Conservation (phyloP, 148 eudicot species). For the Beta vulgaris region DNA sequence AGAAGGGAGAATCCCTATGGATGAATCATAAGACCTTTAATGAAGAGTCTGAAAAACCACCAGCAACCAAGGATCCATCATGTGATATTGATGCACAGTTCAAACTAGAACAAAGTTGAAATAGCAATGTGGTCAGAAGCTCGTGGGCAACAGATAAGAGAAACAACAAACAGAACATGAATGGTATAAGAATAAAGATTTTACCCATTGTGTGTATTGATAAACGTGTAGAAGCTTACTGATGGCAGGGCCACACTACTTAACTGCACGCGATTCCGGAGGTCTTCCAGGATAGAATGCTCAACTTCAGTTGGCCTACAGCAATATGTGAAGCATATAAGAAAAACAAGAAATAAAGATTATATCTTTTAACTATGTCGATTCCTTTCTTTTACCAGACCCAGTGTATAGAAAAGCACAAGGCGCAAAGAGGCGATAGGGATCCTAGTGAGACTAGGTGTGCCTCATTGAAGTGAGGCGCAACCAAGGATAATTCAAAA, state of each 20-base stretch:
- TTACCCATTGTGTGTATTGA: conserved; percentile 88
- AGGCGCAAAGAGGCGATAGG: too few relatives aligned
- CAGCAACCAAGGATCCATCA: conserved; percentile 98
- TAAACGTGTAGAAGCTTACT: conserved; percentile 89
- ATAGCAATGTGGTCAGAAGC: conserved; percentile 16
- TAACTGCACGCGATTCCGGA: conserved; percentile 91
- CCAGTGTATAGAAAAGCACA: too few relatives aligned
- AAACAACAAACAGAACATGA: conserved; percentile 8
- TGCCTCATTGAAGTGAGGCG: too few relatives aligned
- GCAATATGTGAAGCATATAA: background rate
- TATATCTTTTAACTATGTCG: background rate
- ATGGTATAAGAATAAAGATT: conserved; percentile 7
- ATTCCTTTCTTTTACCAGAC: too few relatives aligned
- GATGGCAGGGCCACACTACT: conserved; percentile 82
- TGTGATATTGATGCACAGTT: conserved; percentile 91
- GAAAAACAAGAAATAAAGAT: background rate
- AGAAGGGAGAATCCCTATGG: background rate
- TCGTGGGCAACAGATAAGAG: background rate
- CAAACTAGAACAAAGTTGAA: conserved; percentile 42
- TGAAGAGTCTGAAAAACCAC: conserved; percentile 97
- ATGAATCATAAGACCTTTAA: conserved; percentile 52
- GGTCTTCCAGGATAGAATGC: conserved; percentile 87
- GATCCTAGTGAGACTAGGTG: too few relatives aligned
- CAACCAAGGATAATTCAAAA: too few relatives aligned
- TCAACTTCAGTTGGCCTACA: conserved; percentile 76